Conservation (phyloP, 768 basidiomycete species). For the Lepiota brunneoincarnata region DNA sequence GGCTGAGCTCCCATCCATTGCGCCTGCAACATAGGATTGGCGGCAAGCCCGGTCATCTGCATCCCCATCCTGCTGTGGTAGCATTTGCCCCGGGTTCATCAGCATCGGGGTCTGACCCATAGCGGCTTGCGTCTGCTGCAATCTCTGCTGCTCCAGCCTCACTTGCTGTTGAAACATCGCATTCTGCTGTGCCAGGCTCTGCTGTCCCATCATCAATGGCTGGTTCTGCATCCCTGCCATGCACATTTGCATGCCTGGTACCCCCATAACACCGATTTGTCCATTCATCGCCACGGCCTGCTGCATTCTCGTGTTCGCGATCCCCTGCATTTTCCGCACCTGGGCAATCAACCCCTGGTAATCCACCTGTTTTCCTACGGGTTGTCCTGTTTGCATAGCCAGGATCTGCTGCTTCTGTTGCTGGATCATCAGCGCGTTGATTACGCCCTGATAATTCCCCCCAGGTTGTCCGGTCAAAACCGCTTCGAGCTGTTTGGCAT, state of each 20-base stretch:
- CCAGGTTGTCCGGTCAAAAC: conserved; percentile 27
- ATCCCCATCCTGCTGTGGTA: conserved; percentile 11
- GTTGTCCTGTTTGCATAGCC: background rate
- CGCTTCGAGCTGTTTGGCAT: conserved; percentile 23
- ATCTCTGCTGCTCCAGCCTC: conserved; percentile 1
- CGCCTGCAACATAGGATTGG: background rate
- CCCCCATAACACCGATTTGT: background rate
- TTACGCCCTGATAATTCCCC: conserved; percentile 31
- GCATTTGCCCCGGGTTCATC: conserved; percentile 6
- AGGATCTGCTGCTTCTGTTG: conserved; percentile 21
- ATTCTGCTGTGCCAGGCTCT: background rate
- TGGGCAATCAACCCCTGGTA: conserved; percentile 12
- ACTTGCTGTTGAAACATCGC: conserved; percentile 6
- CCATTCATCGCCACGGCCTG: conserved; percentile 18
- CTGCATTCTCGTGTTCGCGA: conserved; percentile 14
- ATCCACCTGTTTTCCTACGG: conserved; percentile 6
- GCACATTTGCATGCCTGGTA: conserved; percentile 1
- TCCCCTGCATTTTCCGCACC: conserved; percentile 15
- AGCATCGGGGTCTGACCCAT: conserved; percentile 10
- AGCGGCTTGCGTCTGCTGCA: conserved; percentile 10
- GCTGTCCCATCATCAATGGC: background rate
- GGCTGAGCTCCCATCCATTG: background rate
- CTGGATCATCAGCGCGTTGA: conserved; percentile 28
- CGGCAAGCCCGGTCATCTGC: background rate
- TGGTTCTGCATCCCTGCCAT: conserved; percentile 2